These are phyloP conservation scores for Entamoeba histolytica DNA, from an alignment of 208 protist species.

Conservation along the genomic window DNA sequence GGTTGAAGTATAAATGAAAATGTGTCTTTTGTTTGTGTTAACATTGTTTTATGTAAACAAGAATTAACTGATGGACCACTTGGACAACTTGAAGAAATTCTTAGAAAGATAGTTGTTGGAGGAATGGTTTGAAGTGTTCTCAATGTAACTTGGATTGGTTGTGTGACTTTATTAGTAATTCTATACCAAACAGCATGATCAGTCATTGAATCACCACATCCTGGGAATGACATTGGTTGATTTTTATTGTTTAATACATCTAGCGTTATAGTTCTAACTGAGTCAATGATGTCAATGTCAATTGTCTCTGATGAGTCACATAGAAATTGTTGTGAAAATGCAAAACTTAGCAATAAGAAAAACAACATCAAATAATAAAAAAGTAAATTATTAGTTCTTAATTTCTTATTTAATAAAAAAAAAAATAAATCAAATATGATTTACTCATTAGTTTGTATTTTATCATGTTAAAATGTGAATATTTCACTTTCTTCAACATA, in stretches of 20 bases:
- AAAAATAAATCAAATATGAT: no score
- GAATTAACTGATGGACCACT: neutral
- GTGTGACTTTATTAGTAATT: neutral
- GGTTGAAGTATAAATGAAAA: neutral
- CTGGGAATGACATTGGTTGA: neutral
- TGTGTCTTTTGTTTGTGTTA: neutral
- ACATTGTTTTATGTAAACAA: neutral
- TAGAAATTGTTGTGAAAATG: neutral
- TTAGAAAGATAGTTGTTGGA: neutral
- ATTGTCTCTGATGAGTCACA: neutral
- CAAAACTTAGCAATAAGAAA: neutral
- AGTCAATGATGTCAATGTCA: neutral
- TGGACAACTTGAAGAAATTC: neutral
- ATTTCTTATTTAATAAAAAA: no score
- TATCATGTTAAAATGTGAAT: no score
- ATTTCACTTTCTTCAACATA: no score
- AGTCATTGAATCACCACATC: neutral
- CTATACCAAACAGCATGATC: neutral
- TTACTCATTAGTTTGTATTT: no score
- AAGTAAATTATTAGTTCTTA: no score
- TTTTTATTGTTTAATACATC: neutral
- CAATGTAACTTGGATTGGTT: neutral
- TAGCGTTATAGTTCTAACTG: neutral
- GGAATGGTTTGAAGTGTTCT: neutral
- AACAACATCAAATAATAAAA: no score